Percentiles rank a stretch among this genome's conserved stretches.
phyloP scores from a whole-genome alignment of 75 land plant species.

The Ceratopteris richardii region DNA sequence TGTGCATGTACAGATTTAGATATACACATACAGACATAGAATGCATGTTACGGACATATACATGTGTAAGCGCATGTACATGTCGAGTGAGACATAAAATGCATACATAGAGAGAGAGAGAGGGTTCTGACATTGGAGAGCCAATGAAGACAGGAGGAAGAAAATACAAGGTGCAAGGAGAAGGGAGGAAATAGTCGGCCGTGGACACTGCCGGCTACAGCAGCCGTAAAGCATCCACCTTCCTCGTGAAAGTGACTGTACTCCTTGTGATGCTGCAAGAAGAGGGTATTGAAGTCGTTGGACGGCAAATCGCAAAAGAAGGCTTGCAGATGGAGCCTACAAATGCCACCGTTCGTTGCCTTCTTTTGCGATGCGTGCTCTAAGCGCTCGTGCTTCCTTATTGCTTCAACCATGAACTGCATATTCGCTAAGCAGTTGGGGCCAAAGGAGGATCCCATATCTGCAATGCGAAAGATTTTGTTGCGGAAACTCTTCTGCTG shows the following conservation, averaged over 20 bases:
- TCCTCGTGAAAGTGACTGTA: constrained; percentile 32
- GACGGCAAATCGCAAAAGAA: constrained; percentile 4
- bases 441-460: constrained; percentile 44
- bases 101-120: too few species aligned
- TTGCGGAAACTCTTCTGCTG: too few species aligned
- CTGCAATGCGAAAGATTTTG: constrained; percentile 26
- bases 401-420: constrained; percentile 7
- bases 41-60: too few species aligned
- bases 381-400: constrained; percentile 7
- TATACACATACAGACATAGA: too few species aligned
- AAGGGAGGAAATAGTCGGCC: constrained; percentile 2
- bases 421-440: constrained; percentile 20
- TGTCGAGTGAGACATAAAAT: too few species aligned
- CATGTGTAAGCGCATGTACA: too few species aligned
- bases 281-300: constrained; percentile 20
- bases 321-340: too few species aligned
- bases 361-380: too few species aligned
- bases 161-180: constrained; percentile 1
- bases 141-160: constrained; percentile 7
- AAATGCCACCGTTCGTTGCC: too few species aligned
- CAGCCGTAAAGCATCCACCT: constrained; percentile 1
- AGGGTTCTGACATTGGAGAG: not conserved
- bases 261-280: constrained; percentile 35
- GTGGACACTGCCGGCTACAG: constrained; percentile 1
- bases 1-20: too few species aligned